Evolutionary conservation across 805 yeast genomes (phyloP).

Genomic region (Metschnikowia shivogae): DNA sequence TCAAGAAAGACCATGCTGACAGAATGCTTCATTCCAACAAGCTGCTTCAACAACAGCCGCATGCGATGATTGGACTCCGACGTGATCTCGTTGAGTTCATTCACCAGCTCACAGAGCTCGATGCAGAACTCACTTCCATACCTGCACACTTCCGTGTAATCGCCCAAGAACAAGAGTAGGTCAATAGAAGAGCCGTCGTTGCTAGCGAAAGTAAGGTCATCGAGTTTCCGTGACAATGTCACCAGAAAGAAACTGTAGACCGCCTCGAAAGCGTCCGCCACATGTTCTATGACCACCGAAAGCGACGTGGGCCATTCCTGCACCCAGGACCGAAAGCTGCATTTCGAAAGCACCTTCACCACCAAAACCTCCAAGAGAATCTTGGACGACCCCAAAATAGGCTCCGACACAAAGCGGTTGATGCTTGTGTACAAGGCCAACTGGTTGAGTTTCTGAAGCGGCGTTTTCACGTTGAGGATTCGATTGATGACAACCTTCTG

Average conservation of each 20-base stretch:
- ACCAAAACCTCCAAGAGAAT: conserved; percentile 17
- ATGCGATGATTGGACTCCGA: conserved; percentile 3
- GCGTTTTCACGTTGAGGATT: conserved; percentile 13
- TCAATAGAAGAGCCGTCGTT: conserved; percentile 21
- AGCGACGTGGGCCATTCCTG: conserved; percentile 22
- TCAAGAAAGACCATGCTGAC: conserved; percentile 29
- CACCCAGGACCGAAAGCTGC: conserved; percentile 20
- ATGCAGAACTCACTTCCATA: conserved; percentile 12
- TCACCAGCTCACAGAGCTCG: conserved; percentile 8
- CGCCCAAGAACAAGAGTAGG: conserved; percentile 22
- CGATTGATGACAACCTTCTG: conserved; percentile 17
- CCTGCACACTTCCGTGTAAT: conserved; percentile 15
- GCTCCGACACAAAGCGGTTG: conserved; percentile 19
- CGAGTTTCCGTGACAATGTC: conserved; percentile 33
- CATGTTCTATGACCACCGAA: conserved; percentile 9
- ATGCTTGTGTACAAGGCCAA: conserved; percentile 26
- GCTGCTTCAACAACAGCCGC: conserved; percentile 17
- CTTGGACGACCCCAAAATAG: conserved; percentile 10
- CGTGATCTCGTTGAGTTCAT: conserved; percentile 8
- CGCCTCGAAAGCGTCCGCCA: conserved; percentile 16
- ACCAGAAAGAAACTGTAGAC: conserved; percentile 26
- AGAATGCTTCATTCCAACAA: conserved; percentile 23
- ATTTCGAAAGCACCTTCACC: conserved; percentile 19
- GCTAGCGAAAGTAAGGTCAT: conserved; percentile 25
- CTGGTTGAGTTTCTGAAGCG: conserved; percentile 23